A percentile compares a stretch with the other conserved stretches of the same genome.
These are phyloP conservation scores for Pichia ethanolica DNA, from an alignment of 805 yeast species.

Conservation along the genomic window DNA sequence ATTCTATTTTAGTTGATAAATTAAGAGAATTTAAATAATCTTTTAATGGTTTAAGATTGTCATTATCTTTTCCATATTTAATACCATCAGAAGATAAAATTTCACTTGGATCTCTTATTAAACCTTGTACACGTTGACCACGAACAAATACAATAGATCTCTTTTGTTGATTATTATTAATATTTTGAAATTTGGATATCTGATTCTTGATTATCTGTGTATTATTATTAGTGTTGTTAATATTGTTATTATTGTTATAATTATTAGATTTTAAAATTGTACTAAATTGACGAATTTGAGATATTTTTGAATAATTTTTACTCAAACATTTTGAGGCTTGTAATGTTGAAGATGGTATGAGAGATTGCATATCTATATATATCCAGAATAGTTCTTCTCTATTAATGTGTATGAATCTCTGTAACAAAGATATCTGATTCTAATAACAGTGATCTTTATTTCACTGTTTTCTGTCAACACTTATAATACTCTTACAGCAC, in stretches of 20 bases:
- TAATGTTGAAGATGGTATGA: background rate
- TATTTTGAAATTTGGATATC: too few relatives aligned
- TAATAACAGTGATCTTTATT: too few relatives aligned
- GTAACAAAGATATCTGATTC: too few relatives aligned
- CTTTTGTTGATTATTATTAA: background rate
- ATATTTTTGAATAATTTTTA: background rate
- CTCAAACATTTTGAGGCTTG: background rate
- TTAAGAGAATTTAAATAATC: slow-evolving; percentile 30
- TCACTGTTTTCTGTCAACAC: too few relatives aligned
- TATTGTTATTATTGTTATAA: background rate
- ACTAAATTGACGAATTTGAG: slow-evolving; percentile 1
- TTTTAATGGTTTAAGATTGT: slow-evolving; percentile 43
- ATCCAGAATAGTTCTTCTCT: too few relatives aligned
- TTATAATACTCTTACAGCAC: too few relatives aligned
- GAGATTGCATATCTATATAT: background rate
- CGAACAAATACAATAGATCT: slow-evolving; percentile 34
- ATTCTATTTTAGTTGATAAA: slow-evolving; percentile 28
- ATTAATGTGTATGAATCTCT: too few relatives aligned
- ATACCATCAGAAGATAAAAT: slow-evolving; percentile 44
- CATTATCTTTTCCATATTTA: slow-evolving; percentile 44
- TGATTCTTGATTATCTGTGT: background rate
- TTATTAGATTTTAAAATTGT: background rate
- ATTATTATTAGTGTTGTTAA: slow-evolving; percentile 5
- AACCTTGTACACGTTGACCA: slow-evolving; percentile 59
- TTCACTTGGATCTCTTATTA: slow-evolving; percentile 63